Base-by-base conservation (phyloP, 108 stramenopile genomes). In the Fistulifera pelliculosa region DNA sequence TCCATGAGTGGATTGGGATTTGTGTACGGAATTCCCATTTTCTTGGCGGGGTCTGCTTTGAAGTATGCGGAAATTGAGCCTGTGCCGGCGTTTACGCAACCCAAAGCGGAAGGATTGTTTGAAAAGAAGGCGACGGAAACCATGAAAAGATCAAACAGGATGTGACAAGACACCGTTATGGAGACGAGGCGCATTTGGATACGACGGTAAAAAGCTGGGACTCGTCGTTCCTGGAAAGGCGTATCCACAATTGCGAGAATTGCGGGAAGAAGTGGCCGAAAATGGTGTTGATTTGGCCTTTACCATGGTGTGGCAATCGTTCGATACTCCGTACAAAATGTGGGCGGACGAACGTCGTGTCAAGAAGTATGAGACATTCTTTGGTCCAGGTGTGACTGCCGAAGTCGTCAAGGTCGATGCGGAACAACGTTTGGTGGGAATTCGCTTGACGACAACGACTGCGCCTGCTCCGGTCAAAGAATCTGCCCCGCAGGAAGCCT, bases 151-250 rank as follows among this genome's bases (percentile, higher is more conserved):
- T 96, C 42, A 90, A 92, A 52, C 83, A 94, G 66, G 96, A 98
- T 61, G 96, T 98, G 3, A 98, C 96, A n/a, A 75, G 96, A 17
- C 96, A 98, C 61, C 69, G 96, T 50, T 98, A 98, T 65, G 96
- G 96, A 54, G 96, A 98, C 59, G 96, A 98, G 73, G 96, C 96
- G 14, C 96, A 98, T 66, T 70, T 98, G 56, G 96, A 98, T 74
- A 94, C 94, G 15, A 98, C 96, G 27, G 87, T 96, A 16, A 95
- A 96, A 89, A 89, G 69, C 74, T 98, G 6, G 96, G 96, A 2
- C 54, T 98, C 13, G 94, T 95, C 18, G 72, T 95, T 58, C 96
- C 96, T 13, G 90, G 93, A 27, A 87, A 87, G 61, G 87, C 80
- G 31, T 98, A 94, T 62, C 96, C 96, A 19, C 93, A 96, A 73